Evolutionary conservation across 495 filamentous ascomycete genomes (phyloP), one percentile per base, ranked within the genome.

Genomic region (Penicillium maclennaniae): DNA sequence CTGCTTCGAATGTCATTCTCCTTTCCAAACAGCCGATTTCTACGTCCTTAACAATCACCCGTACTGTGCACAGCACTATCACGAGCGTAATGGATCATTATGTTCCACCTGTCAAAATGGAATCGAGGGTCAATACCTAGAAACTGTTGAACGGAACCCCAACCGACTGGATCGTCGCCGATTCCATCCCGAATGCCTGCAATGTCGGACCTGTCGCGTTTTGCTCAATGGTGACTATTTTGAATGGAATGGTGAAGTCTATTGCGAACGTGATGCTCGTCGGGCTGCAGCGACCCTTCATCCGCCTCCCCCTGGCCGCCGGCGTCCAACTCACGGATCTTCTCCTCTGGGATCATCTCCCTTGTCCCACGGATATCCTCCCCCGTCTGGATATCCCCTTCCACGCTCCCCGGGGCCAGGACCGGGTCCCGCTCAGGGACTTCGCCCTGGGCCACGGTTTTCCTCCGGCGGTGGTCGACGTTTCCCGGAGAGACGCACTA

Each of bases 81-180:
- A 98, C 69, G 80, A 88, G 65, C 80, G 92, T 36, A 98, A 98
- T 63, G 83, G 84, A 38, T 92, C 88, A 19, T 67, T 96, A 0
- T 98, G 93, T 64, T 78, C 79, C 1, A 79, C 78, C 36, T 98
- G 93, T 65, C 81, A 88, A 60, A 70, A 69, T 15, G 93, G 93
- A 10, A 97, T 98, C 60, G 93, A 98, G 63, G 93, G 93, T 3
- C 83, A 92, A 55, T 98, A 95, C 62, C 79, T 97, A n/a, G 91
- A 96, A 62, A 95, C 91, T 12, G 61, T 71, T 3, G 73, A 73
- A 45, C 62, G 55, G 9, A 67, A 60, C n/a, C 64, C 50, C 3
- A 69, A 63, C 2, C 63, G 62, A 7, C 84, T 87, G 39, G 71
- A 79, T 40, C 69, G 80, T 41, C 81, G 80, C 48, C 95, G 95